These are phyloP conservation scores for Zostera marina DNA, from an alignment of 116 monocot species.

Conservation along the genomic window DNA sequence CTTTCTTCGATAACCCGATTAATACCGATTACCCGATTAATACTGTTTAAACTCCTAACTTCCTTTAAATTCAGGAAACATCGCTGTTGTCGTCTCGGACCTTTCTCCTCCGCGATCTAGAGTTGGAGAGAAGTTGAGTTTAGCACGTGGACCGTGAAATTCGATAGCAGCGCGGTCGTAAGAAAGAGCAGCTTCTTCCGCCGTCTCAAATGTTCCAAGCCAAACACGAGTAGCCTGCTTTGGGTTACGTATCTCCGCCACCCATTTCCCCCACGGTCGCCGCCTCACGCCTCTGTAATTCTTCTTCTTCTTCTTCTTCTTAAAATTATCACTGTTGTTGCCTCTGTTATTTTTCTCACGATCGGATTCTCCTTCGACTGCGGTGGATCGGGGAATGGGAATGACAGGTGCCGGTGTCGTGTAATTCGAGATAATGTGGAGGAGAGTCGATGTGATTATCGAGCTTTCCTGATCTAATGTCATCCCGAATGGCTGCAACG, in stretches of 20 bases:
- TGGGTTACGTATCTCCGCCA: not conserved
- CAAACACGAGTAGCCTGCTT: not conserved
- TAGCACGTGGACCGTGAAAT: not conserved
- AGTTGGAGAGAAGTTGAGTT: not conserved
- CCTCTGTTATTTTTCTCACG: not conserved
- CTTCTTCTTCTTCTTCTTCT: not conserved
- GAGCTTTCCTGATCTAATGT: not conserved
- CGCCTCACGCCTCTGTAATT: not conserved
- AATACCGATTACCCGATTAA: too few relatives aligned
- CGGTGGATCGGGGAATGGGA: not conserved
- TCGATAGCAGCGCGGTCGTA: not conserved
- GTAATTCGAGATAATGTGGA: not conserved
- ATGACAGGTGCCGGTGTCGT: not conserved
- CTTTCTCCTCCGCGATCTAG: too few relatives aligned
- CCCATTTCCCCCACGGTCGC: not conserved
- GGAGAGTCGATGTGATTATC: not conserved
- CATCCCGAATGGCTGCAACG: not conserved
- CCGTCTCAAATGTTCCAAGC: not conserved
- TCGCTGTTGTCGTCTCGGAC: too few relatives aligned
- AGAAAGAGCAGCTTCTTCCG: not conserved
- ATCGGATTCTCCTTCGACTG: not conserved
- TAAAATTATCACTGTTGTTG: not conserved
- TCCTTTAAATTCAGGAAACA: too few relatives aligned
- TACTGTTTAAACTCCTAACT: too few relatives aligned
- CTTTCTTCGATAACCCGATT: too few relatives aligned